A percentile compares a stretch with the other conserved stretches of the same genome.
phyloP scores from a whole-genome alignment of 2,329 filamentous ascomycete species.

The Ilyonectria destructans region DNA sequence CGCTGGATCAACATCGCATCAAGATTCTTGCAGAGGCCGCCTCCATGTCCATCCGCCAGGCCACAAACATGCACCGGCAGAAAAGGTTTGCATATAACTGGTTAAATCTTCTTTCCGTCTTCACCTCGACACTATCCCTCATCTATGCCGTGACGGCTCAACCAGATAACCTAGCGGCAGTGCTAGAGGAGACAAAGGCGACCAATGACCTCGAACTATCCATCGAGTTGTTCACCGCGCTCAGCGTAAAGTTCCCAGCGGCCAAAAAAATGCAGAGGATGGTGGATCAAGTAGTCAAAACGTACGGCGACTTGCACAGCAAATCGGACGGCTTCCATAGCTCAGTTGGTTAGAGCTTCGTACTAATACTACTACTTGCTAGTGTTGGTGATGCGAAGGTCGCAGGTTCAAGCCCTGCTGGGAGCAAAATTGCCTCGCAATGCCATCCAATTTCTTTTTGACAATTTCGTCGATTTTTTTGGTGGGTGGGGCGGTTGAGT shows the following conservation, averaged over 20 bases:
- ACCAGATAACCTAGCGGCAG: slow-evolving; percentile 50
- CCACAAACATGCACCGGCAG: slow-evolving; percentile 57
- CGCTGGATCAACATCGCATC: slow-evolving; percentile 54
- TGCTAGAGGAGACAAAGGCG: slow-evolving; percentile 48
- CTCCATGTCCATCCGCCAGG: slow-evolving; percentile 61
- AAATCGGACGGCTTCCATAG: slow-evolving; percentile 43
- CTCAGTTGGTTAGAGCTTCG: slow-evolving; percentile 43
- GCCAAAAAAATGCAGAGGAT: slow-evolving; percentile 43
- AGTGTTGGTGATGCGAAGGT: slow-evolving; percentile 49
- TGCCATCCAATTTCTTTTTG: slow-evolving; percentile 40
- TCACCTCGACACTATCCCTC: slow-evolving; percentile 60
- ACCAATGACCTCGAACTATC: slow-evolving; percentile 52
- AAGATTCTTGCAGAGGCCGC: slow-evolving; percentile 58
- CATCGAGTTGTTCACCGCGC: slow-evolving; percentile 51
- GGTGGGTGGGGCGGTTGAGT: background rate
- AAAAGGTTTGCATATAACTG: slow-evolving; percentile 60
- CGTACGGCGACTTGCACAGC: slow-evolving; percentile 10
- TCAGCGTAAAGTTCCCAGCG: slow-evolving; percentile 52
- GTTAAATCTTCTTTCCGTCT: slow-evolving; percentile 59
- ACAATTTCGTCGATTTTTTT: background rate
- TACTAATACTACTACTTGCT: slow-evolving; percentile 48
- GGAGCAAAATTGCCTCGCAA: slow-evolving; percentile 44
- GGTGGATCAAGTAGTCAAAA: slow-evolving; percentile 1
- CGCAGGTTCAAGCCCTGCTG: slow-evolving; percentile 52
- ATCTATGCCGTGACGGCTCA: slow-evolving; percentile 61